phyloP scores from a whole-genome alignment of 495 filamentous ascomycete species.

The Daldinia concentrica region DNA sequence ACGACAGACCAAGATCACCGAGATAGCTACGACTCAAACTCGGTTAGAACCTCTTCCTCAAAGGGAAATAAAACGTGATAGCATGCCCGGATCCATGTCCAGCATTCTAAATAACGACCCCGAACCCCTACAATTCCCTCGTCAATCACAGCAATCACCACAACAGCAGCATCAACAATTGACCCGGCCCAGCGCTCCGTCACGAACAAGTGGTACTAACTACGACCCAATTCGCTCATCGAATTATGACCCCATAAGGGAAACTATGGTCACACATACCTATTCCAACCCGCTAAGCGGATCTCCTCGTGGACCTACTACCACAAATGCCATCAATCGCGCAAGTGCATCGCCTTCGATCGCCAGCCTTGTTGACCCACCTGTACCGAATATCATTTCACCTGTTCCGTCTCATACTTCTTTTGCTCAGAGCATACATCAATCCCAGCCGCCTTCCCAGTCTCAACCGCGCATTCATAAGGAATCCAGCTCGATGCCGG shows the following conservation, averaged over 20 bases:
- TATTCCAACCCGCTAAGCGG: constrained; percentile 61
- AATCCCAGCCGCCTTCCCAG: constrained; percentile 34
- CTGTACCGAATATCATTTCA: constrained; percentile 58
- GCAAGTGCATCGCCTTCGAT: constrained; percentile 91
- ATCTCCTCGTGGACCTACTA: constrained; percentile 63
- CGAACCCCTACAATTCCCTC: constrained; percentile 45
- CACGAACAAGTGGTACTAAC: constrained; percentile 74
- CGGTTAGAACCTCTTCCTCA: constrained; percentile 46
- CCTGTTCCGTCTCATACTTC: constrained; percentile 56
- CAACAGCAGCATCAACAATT: constrained; percentile 46
- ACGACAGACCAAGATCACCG: constrained; percentile 52
- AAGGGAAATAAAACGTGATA: constrained; percentile 53
- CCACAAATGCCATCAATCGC: constrained; percentile 59
- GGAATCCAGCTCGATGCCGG: constrained; percentile 41
- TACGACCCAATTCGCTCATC: constrained; percentile 88
- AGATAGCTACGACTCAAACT: constrained; percentile 40
- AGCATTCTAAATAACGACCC: constrained; percentile 61
- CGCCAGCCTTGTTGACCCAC: constrained; percentile 86
- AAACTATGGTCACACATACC: constrained; percentile 58
- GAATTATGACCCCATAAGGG: constrained; percentile 66
- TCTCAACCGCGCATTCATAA: constrained; percentile 32
- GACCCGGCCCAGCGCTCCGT: constrained; percentile 52
- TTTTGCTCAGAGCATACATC: constrained; percentile 48
- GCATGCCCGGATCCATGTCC: constrained; percentile 56
- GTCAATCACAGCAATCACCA: constrained; percentile 33